Evolutionary conservation across 148 eudicot species (phyloP).

Genomic region (Rhododendron henanense): DNA sequence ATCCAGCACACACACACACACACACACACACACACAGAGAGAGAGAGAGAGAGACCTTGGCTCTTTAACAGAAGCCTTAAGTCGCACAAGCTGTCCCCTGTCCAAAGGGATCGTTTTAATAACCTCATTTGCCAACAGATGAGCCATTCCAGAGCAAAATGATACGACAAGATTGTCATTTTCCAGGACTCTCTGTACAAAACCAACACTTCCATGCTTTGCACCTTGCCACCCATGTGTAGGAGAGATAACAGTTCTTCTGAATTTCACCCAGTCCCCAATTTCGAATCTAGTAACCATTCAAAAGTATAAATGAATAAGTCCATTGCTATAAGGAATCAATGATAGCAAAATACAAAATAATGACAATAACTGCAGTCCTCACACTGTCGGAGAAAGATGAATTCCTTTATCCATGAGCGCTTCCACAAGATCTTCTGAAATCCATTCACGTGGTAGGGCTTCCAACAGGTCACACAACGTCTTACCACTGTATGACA

Average conservation of each 20-base stretch:
- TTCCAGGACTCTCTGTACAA: conserved; percentile 77
- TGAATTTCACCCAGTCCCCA: conserved; percentile 93
- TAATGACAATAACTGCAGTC: not conserved
- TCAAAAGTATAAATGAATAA: conserved; percentile 1
- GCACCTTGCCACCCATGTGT: conserved; percentile 91
- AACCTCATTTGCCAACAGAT: conserved; percentile 68
- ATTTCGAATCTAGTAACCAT: conserved; percentile 51
- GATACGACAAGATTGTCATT: conserved; percentile 70
- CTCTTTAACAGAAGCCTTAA: conserved; percentile 64
- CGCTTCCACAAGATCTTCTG: conserved; percentile 84
- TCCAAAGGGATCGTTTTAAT: conserved; percentile 84
- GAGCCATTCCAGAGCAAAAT: conserved; percentile 80
- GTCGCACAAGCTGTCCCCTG: conserved; percentile 88
- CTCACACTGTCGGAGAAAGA: conserved; percentile 83
- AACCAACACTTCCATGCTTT: conserved; percentile 75
- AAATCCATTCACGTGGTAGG: conserved; percentile 93
- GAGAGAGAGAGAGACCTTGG: conserved; percentile 65
- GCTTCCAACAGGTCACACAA: conserved; percentile 80
- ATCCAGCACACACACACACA: not conserved
- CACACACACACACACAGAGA: too few species aligned
- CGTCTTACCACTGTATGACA: conserved; percentile 70
- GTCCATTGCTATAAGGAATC: not conserved
- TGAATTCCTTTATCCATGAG: conserved; percentile 62
- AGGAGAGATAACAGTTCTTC: conserved; percentile 50
- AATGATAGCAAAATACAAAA: conserved; percentile 7